Percentiles rank a stretch among this genome's conserved stretches.
phyloP scores from a whole-genome alignment of 345 rosid genomes.

The Salix arbutifolia region DNA sequence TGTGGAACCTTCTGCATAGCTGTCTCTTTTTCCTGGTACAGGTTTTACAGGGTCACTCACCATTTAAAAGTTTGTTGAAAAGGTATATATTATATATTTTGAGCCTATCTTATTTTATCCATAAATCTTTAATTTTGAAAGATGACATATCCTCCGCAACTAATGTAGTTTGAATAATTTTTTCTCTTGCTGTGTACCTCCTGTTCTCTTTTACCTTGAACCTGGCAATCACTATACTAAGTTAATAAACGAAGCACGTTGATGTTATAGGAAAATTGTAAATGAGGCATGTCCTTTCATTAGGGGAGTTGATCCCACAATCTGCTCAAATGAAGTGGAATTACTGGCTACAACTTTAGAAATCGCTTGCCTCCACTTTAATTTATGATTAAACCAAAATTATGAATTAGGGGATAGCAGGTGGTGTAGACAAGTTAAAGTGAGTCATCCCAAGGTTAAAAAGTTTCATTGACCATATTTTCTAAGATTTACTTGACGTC shows the following conservation, averaged over 20 bases:
- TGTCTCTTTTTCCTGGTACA: constrained; percentile 20
- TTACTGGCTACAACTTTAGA: not conserved
- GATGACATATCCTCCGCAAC: not conserved
- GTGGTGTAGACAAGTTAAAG: not conserved
- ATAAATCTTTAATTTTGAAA: not conserved
- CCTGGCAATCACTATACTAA: not conserved
- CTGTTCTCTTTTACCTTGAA: not conserved
- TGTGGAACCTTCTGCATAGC: constrained; percentile 23
- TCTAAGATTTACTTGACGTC: not conserved
- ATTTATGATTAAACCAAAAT: not conserved
- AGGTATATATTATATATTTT: constrained; percentile 20
- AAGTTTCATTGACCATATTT: not conserved
- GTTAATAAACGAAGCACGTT: not conserved
- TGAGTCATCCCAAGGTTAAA: not conserved
- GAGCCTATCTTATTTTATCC: not conserved
- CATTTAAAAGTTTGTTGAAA: constrained; percentile 38
- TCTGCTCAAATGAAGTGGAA: not conserved
- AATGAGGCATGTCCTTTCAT: not conserved
- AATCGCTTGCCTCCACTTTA: not conserved
- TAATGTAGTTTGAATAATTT: not conserved
- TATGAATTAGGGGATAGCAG: not conserved
- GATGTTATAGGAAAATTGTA: not conserved
- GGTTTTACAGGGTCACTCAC: constrained; percentile 49
- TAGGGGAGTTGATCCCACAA: not conserved
- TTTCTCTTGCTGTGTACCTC: too few relatives aligned